phyloP scores from a whole-genome alignment of 495 filamentous ascomycete genomes.

The Physcia stellaris region DNA sequence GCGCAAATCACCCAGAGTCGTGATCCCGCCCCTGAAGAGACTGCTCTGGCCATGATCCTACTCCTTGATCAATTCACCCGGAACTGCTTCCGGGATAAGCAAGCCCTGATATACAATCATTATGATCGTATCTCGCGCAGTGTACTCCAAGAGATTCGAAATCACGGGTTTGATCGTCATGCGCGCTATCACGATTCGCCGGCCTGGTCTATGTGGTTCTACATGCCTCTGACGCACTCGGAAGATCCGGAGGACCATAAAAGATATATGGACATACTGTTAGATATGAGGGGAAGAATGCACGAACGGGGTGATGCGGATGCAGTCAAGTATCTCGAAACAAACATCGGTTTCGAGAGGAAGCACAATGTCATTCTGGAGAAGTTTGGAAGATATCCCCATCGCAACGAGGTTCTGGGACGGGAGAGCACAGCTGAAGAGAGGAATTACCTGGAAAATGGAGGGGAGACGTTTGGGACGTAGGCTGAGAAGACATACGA shows the following conservation, averaged over 20 bases:
- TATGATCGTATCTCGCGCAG: slow-evolving; percentile 30
- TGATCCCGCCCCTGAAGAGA: slow-evolving; percentile 10
- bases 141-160: slow-evolving; percentile 11
- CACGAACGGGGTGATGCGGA: slow-evolving; percentile 10
- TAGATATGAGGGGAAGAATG: slow-evolving; percentile 12
- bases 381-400: slow-evolving; percentile 27
- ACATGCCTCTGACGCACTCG: slow-evolving; percentile 30
- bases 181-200: neutral
- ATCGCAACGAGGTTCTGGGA: slow-evolving; percentile 23
- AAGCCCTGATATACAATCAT: slow-evolving; percentile 26
- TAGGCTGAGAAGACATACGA: neutral
- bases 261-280: slow-evolving; percentile 6
- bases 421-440: slow-evolving; percentile 22
- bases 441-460: slow-evolving; percentile 16
- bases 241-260: slow-evolving; percentile 24
- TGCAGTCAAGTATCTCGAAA: slow-evolving; percentile 4
- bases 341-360: slow-evolving; percentile 8
- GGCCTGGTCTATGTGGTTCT: slow-evolving; percentile 24
- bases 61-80: slow-evolving; percentile 36
- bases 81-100: slow-evolving; percentile 28
- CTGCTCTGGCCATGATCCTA: slow-evolving; percentile 26
- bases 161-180: slow-evolving; percentile 1
- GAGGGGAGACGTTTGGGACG: slow-evolving; percentile 25
- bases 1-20: slow-evolving; percentile 12
- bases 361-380: slow-evolving; percentile 20